Base-by-base conservation (phyloP, 768 basidiomycete genomes). In the Rhizopogon rudus region DNA sequence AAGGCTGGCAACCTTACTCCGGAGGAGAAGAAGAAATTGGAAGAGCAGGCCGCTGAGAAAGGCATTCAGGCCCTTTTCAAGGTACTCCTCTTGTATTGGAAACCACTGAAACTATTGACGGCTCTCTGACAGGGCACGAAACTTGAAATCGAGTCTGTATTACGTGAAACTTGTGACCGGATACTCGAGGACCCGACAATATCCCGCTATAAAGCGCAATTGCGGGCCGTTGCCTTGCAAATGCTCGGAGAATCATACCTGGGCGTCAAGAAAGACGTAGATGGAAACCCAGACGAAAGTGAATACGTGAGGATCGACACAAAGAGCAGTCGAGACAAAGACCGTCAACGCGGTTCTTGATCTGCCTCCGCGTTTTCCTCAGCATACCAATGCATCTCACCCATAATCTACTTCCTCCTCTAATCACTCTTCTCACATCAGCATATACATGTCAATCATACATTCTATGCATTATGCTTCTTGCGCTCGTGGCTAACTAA, bases 41-140 rank as follows among this genome's bases (percentile, higher is more conserved):
- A 96, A 65, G 93, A 95, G 61, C 89, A 93, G 63, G 93, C 93
- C 1, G 93, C 93, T 0, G 93, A 95, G 75, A 95, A 94, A 69
- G 93, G 91, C 12, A 69, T 95, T 1, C 90, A 93, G 62, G 91
- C 93, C 1, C 72, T 95, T 31, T 95, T 95, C 81, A 95, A 94
- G 78, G 91, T 87, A 49, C 44, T 65, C 50, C 25, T 45, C 44
- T 40, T 48, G 5, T 28, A 55, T 53, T 42, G 10, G 40, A 45
- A 5, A 17, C 53, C 22, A 28, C 8, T 22, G 42, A 51, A 31
- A 35, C 22, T 8, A 45, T 46, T n/a, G 20, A 4, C n/a, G 22
- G 14, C 35, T 20, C 10, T 13, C 35, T 16, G 41, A 40, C 62
- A 93, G 90, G 93, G 93, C 5, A 84, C 93, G 16, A 95, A 94